A percentile compares a stretch with the other conserved stretches of the same genome.
Evolutionary conservation across 306 rosid species (phyloP).

Genomic region (Lablab purpureus): DNA sequence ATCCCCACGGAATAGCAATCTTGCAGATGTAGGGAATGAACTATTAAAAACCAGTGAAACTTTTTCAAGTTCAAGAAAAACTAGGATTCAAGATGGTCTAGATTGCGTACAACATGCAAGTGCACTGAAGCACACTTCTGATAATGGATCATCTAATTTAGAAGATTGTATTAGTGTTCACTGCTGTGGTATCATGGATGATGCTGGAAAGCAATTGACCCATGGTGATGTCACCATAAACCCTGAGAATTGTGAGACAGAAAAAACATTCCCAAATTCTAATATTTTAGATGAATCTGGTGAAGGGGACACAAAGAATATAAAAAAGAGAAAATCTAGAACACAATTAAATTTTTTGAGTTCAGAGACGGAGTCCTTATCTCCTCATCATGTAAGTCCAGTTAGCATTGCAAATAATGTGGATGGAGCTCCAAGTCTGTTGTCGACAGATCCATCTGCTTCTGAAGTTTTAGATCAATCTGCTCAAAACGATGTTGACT

Average conservation of each 20-base stretch:
- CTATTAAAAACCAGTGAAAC: slow-evolving; percentile 45
- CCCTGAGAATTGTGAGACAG: slow-evolving; percentile 52
- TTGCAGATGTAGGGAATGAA: slow-evolving; percentile 47
- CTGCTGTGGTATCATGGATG: slow-evolving; percentile 38
- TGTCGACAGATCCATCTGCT: slow-evolving; percentile 48
- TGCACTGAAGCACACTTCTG: slow-evolving; percentile 50
- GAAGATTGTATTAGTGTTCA: slow-evolving; percentile 50
- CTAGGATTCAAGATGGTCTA: slow-evolving; percentile 45
- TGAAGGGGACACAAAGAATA: slow-evolving; percentile 47
- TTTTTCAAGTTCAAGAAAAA: slow-evolving; percentile 52
- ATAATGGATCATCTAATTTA: slow-evolving; percentile 42
- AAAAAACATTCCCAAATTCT: slow-evolving; percentile 42
- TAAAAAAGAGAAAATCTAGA: slow-evolving; percentile 51
- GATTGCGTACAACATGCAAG: slow-evolving; percentile 48
- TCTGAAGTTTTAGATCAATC: slow-evolving; percentile 53
- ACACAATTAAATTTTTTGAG: slow-evolving; percentile 54
- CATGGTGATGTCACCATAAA: slow-evolving; percentile 44
- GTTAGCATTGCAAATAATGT: slow-evolving; percentile 43
- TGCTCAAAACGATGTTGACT: slow-evolving; percentile 54
- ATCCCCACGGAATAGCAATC: slow-evolving; percentile 48
- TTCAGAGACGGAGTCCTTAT: slow-evolving; percentile 44
- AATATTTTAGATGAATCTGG: slow-evolving; percentile 49
- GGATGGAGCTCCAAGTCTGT: slow-evolving; percentile 48
- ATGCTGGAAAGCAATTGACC: slow-evolving; percentile 46
- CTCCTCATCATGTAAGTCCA: slow-evolving; percentile 46